Conservation (phyloP, 2,329 filamentous ascomycete genomes). For the Colletotrichum destructivum region DNA sequence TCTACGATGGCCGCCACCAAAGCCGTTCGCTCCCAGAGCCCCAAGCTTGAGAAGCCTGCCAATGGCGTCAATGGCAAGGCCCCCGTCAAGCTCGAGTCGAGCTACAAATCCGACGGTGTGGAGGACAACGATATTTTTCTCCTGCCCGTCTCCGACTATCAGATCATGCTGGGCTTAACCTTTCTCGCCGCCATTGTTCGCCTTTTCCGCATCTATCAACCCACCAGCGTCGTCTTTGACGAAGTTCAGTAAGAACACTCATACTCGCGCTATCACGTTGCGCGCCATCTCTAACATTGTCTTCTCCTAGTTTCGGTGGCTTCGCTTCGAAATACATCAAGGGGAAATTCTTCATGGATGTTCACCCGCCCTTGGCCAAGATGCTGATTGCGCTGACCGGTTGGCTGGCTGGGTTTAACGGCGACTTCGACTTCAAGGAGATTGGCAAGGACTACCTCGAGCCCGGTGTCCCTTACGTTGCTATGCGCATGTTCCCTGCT, state of each 20-base stretch:
- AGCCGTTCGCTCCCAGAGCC: conserved; percentile 33
- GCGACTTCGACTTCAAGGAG: conserved; percentile 98
- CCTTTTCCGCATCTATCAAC: conserved; percentile 96
- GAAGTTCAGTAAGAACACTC: conserved; percentile 89
- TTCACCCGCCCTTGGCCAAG: conserved; percentile 98
- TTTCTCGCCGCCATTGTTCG: conserved; percentile 84
- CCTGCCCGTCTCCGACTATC: conserved; percentile 87
- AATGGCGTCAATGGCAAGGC: conserved; percentile 44
- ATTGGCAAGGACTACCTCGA: conserved; percentile 99
- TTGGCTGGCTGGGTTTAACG: conserved; percentile 95
- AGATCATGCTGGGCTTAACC: conserved; percentile 80
- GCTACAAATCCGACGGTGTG: conserved; percentile 85
- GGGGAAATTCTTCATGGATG: conserved; percentile 99
- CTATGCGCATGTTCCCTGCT: conserved; percentile 95
- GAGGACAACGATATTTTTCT: conserved; percentile 93
- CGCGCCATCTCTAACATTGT: conserved; percentile 16
- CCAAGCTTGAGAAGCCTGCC: conserved; percentile 50
- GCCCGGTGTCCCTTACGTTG: conserved; percentile 94
- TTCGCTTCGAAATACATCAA: conserved; percentile 99
- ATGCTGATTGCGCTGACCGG: conserved; percentile 95
- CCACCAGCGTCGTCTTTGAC: conserved; percentile 96
- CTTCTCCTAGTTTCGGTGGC: conserved; percentile 83
- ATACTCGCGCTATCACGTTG: conserved; percentile 8
- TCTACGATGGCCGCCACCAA: conserved; percentile 36
- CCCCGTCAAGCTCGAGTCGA: conserved; percentile 54